Conservation (phyloP, 2,329 filamentous ascomycete genomes). For the Aureobasidium sp. region DNA sequence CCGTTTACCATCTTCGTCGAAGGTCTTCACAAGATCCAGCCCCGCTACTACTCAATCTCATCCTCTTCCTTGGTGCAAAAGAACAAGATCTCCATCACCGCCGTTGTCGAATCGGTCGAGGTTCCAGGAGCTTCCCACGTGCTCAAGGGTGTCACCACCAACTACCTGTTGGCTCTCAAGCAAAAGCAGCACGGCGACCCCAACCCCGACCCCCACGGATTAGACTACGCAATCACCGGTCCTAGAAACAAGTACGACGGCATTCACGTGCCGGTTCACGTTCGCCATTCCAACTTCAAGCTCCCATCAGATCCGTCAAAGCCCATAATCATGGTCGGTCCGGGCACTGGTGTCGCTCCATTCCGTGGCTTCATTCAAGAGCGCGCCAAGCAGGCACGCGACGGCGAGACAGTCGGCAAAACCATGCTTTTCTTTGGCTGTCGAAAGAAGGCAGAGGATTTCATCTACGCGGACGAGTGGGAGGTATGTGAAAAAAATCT, state of each 20-base stretch:
- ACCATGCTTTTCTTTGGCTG: conserved; percentile 95
- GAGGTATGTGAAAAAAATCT: conserved; percentile 55
- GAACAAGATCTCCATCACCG: conserved; percentile 90
- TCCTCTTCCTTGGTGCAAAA: conserved; percentile 92
- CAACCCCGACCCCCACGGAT: conserved; percentile 71
- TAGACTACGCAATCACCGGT: conserved; percentile 79
- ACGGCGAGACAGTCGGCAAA: conserved; percentile 75
- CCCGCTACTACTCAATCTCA: conserved; percentile 98
- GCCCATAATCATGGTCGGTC: conserved; percentile 92
- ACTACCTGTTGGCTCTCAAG: conserved; percentile 91
- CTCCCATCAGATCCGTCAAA: conserved; percentile 90
- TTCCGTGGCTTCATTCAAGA: conserved; percentile 96
- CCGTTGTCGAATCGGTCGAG: conserved; percentile 78
- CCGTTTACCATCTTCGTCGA: conserved; percentile 95
- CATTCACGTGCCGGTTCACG: conserved; percentile 87
- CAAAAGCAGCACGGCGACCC: conserved; percentile 92
- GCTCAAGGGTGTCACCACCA: conserved; percentile 92
- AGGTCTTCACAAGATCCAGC: conserved; percentile 88
- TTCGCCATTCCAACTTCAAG: conserved; percentile 99
- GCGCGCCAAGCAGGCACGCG: conserved; percentile 71
- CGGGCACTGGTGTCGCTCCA: conserved; percentile 91
- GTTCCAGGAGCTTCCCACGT: conserved; percentile 69
- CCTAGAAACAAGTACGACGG: conserved; percentile 97
- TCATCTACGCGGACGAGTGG: conserved; percentile 87
- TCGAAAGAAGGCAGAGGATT: conserved; percentile 81